Conservation (phyloP, 2,329 filamentous ascomycete genomes). For the Seiridium cupressi region DNA sequence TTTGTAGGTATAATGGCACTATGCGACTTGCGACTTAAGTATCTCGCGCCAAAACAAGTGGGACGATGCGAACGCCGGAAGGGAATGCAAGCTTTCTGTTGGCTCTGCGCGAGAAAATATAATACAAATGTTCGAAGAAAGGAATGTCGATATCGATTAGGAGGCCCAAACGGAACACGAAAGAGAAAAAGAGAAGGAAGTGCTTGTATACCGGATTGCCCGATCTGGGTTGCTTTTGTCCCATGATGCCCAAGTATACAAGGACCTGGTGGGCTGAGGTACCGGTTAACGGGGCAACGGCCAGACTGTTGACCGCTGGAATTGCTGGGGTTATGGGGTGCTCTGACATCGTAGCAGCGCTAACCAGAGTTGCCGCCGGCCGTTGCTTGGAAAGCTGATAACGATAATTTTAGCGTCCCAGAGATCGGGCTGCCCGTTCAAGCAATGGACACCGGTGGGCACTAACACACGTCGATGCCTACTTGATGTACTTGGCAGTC, state of each 20-base stretch:
- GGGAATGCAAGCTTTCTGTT: not conserved
- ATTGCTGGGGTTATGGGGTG: not conserved
- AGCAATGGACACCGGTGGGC: no score
- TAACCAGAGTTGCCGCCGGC: no score
- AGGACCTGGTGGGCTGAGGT: not conserved
- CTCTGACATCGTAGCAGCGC: no score
- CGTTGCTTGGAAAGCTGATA: no score
- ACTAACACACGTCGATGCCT: no score
- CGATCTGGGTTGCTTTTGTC: not conserved
- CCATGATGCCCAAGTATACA: not conserved
- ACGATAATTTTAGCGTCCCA: no score
- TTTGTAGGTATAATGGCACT: not conserved
- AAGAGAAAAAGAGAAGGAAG: not conserved
- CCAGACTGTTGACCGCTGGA: not conserved
- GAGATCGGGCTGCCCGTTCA: no score
- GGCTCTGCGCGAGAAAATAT: not conserved
- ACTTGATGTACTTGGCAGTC: no score
- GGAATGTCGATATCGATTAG: not conserved
- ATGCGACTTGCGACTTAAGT: not conserved
- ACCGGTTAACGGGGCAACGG: slow-evolving; percentile 1
- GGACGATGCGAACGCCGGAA: not conserved
- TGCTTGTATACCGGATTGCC: not conserved
- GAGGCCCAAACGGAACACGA: not conserved
- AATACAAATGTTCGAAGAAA: slow-evolving; percentile 1
- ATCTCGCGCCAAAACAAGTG: not conserved